These are phyloP conservation scores for Diatrype stigma DNA, from an alignment of 2,329 filamentous ascomycete genomes.

Conservation along the genomic window DNA sequence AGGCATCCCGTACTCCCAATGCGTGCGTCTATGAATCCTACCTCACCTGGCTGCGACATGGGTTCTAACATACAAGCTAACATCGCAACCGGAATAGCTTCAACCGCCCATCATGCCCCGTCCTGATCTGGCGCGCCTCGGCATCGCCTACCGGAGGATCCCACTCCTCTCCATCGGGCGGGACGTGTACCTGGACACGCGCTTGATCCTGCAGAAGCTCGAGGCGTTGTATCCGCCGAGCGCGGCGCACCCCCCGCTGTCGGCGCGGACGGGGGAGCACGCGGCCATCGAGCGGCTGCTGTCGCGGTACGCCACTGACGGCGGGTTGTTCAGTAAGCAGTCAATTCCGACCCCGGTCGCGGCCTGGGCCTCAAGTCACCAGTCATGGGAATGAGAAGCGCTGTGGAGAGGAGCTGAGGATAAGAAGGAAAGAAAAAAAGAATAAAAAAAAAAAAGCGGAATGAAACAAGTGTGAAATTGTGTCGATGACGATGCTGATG, in stretches of 20 bases:
- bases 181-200: constrained; percentile 66
- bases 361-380: no score
- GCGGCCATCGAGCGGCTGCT: constrained; percentile 51
- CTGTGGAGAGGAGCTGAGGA: no score
- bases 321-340: constrained; percentile 46
- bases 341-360: no score
- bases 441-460: no score
- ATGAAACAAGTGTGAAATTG: no score
- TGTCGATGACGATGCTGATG: no score
- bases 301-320: constrained; percentile 53
- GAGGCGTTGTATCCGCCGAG: constrained; percentile 49
- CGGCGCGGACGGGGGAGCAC: constrained; percentile 35
- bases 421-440: not conserved
- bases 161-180: constrained; percentile 63
- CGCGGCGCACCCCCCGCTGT: constrained; percentile 30
- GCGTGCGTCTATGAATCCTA: constrained; percentile 43
- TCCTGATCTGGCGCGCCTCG: constrained; percentile 57
- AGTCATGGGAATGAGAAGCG: no score
- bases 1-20: constrained; percentile 62
- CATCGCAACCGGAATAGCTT: constrained; percentile 38
- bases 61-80: no score
- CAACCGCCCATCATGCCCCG: constrained; percentile 65
- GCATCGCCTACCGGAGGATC: constrained; percentile 65
- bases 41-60: not conserved
- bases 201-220: constrained; percentile 63